Evolutionary conservation across 2,329 filamentous ascomycete genomes (phyloP).

Genomic region (Pseudopyrenochaeta lycopersici): DNA sequence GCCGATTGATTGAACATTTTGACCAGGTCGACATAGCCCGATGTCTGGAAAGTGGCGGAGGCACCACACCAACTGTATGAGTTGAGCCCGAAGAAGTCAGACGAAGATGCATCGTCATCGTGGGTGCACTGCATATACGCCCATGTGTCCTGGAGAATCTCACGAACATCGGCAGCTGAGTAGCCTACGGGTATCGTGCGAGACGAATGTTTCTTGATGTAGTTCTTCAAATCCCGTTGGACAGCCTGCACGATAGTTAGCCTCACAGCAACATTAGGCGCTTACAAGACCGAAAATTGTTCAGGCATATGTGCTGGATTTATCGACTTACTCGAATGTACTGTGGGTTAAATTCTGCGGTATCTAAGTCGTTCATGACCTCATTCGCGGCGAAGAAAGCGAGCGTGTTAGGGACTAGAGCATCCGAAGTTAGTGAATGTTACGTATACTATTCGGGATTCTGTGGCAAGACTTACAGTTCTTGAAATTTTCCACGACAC

Average conservation of each 20-base stretch:
- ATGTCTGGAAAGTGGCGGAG: slow-evolving; percentile 68
- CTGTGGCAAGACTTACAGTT: slow-evolving; percentile 45
- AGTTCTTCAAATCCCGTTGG: slow-evolving; percentile 73
- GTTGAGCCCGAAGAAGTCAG: slow-evolving; percentile 81
- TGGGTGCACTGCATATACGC: slow-evolving; percentile 76
- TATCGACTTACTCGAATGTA: slow-evolving; percentile 61
- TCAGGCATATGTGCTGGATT: background rate
- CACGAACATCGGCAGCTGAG: slow-evolving; percentile 77
- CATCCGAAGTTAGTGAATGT: too few species aligned
- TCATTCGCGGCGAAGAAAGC: slow-evolving; percentile 75
- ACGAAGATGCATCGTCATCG: slow-evolving; percentile 66
- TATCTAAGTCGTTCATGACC: slow-evolving; percentile 69
- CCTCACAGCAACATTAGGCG: background rate
- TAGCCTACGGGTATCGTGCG: slow-evolving; percentile 73
- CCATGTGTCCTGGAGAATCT: slow-evolving; percentile 76
- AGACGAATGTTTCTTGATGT: slow-evolving; percentile 66
- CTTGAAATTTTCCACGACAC: slow-evolving; percentile 73
- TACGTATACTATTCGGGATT: too few species aligned
- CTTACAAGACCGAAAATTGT: background rate
- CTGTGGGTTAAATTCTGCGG: slow-evolving; percentile 61
- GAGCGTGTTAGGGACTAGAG: slow-evolving; percentile 65
- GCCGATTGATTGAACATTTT: slow-evolving; percentile 70
- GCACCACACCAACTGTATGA: slow-evolving; percentile 78
- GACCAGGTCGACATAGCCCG: slow-evolving; percentile 69
- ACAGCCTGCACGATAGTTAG: slow-evolving; percentile 56